Percentiles rank a stretch among this genome's conserved stretches.
phyloP scores from a whole-genome alignment of 1,284 basidiomycete species.

The Austroboletus novae-zelandiae region DNA sequence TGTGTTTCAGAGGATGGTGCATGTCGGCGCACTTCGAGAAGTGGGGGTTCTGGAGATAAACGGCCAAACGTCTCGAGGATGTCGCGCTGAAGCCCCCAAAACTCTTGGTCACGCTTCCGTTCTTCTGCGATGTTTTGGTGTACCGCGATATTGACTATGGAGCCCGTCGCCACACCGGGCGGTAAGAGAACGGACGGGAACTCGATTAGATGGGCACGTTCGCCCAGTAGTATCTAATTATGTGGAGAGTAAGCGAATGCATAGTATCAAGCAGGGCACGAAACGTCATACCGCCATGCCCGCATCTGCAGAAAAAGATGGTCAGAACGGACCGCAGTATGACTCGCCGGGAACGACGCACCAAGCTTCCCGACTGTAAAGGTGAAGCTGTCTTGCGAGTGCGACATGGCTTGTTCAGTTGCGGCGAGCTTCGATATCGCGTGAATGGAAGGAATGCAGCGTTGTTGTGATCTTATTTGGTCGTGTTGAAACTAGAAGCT shows the following conservation, averaged over 20 bases:
- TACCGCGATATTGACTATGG: slow-evolving; percentile 93
- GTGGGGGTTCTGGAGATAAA: slow-evolving; percentile 67
- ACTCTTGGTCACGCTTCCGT: slow-evolving; percentile 73
- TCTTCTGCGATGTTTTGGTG: slow-evolving; percentile 83
- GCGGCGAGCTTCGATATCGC: neutral
- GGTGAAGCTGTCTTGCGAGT: slow-evolving; percentile 53
- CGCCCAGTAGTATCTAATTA: slow-evolving; percentile 80
- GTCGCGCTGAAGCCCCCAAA: slow-evolving; percentile 78
- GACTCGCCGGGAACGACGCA: slow-evolving; percentile 29
- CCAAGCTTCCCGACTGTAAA: slow-evolving; percentile 76
- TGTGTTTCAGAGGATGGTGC: neutral
- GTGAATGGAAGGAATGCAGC: neutral
- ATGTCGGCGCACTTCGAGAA: slow-evolving; percentile 51
- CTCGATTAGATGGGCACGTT: slow-evolving; percentile 91
- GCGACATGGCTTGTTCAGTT: slow-evolving; percentile 22
- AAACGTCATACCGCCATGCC: slow-evolving; percentile 67
- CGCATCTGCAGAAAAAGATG: slow-evolving; percentile 49
- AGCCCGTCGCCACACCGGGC: slow-evolving; percentile 85
- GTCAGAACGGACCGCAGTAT: slow-evolving; percentile 1
- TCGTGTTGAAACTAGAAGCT: slow-evolving; percentile 23
- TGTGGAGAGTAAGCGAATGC: slow-evolving; percentile 4
- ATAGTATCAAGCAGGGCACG: neutral
- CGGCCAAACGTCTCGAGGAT: slow-evolving; percentile 78
- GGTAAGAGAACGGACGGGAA: slow-evolving; percentile 92
- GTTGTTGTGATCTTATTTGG: slow-evolving; percentile 29